phyloP scores from a whole-genome alignment of 495 filamentous ascomycete genomes.

The Tuber calosporum region DNA sequence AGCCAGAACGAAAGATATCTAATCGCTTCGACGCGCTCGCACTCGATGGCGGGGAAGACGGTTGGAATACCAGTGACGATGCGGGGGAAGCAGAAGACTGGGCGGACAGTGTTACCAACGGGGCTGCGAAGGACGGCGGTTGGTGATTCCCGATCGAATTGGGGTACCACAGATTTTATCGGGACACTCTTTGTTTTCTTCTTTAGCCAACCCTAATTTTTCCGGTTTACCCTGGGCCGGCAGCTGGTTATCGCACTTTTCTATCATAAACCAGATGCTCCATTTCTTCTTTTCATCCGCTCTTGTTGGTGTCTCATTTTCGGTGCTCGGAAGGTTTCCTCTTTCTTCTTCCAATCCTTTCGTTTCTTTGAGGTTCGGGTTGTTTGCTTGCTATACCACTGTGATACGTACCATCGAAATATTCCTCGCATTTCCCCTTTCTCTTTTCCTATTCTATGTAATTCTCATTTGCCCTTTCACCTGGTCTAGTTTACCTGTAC shows the following conservation, averaged over 20 bases:
- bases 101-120: slow-evolving; percentile 16
- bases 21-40: slow-evolving; percentile 33
- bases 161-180: not conserved
- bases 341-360: not conserved
- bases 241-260: not conserved
- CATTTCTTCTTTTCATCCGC: not conserved
- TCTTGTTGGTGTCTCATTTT: not conserved
- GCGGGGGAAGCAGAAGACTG: slow-evolving; percentile 24
- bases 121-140: slow-evolving; percentile 11
- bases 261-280: not conserved
- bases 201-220: not conserved
- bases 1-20: slow-evolving; percentile 17
- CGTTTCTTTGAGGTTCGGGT: not conserved
- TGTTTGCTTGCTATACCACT: not conserved
- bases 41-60: slow-evolving; percentile 16
- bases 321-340: not conserved
- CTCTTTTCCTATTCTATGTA: not conserved
- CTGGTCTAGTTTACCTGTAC: not conserved
- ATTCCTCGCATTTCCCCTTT: not conserved
- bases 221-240: not conserved
- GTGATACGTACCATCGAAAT: not conserved
- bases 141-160: slow-evolving; percentile 10
- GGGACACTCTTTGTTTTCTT: not conserved
- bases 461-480: not conserved
- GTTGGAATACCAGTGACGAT: slow-evolving; percentile 13